Evolutionary conservation across 2,329 filamentous ascomycete species (phyloP), one percentile per base, ranked within the genome.

Genomic region (Pseudogymnoascus sp.): DNA sequence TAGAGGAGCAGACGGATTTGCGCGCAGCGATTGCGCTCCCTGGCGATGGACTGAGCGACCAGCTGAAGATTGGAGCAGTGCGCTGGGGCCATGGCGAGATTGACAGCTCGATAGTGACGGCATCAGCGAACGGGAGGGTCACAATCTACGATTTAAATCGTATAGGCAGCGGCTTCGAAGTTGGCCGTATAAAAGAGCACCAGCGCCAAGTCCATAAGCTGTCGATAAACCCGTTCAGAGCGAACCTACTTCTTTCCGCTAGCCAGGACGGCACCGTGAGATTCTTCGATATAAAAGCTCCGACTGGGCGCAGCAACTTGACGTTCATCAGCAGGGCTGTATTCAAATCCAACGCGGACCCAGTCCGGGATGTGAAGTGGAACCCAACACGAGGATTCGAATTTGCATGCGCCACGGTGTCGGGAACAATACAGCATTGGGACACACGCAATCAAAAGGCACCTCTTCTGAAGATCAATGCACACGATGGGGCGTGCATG

Each of bases 331-430:
- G 66, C 12, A 63, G 61, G 61, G 63, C 66, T 5, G 68, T 63
- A 17, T 73, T 68, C 63, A 73, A 70, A 62, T 71, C 79, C 71
- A 82, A 81, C 65, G 78, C 78, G n/a, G 82, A 84, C 61, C 78
- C 78, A 31, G 81, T 88, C 33, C 79, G 83, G 27, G 81, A 86
- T 68, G 81, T 88, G n/a, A 80, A 84, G 66, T 88, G 85, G 85
- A 86, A 84, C 12, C 84, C 84, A 5, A 81, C 77, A 35, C 80
- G 85, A 59, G 85, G 83, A 5, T 79, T 85, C 67, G 77, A 82
- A 63, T 86, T 87, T 73, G 85, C 85, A 17, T 87, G 84, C 70
- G 84, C 81, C 59, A 87, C 85, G 0, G 85, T 87, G 64, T 79
- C 81, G 38, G 85, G 85, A 9, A 79, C 81, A 12, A 77, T 88